phyloP scores from a whole-genome alignment of 2,329 filamentous ascomycete genomes.

The Nannizzia gypsea region DNA sequence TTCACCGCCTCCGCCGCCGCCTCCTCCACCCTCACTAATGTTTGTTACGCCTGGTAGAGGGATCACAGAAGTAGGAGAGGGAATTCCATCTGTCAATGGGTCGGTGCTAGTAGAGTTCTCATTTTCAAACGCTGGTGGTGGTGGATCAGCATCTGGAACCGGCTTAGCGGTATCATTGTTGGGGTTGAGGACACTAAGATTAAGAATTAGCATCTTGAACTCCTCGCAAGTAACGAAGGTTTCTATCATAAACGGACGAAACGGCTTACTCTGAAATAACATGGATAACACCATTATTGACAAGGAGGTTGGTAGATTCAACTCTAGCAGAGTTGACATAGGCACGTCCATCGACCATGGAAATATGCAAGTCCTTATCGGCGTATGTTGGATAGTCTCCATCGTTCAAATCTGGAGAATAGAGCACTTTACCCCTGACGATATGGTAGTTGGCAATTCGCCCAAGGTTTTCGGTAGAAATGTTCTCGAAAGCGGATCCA shows the following conservation, averaged over 20 bases:
- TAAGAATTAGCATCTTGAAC: background rate
- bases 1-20: slow-evolving; percentile 6
- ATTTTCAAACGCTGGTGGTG: slow-evolving; percentile 38
- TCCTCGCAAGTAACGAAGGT: too few species aligned
- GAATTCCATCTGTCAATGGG: slow-evolving; percentile 47
- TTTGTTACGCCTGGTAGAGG: slow-evolving; percentile 20
- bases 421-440: slow-evolving; percentile 44
- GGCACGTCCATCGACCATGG: slow-evolving; percentile 30
- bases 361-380: slow-evolving; percentile 39
- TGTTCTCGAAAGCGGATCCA: slow-evolving; percentile 10
- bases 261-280: slow-evolving; percentile 44
- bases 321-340: slow-evolving; percentile 46
- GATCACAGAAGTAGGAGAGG: slow-evolving; percentile 34
- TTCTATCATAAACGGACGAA: background rate
- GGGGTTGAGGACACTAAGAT: slow-evolving; percentile 45
- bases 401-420: slow-evolving; percentile 37
- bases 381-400: slow-evolving; percentile 29
- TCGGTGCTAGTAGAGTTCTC: slow-evolving; percentile 39
- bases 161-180: slow-evolving; percentile 37
- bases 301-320: slow-evolving; percentile 38
- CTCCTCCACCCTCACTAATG: slow-evolving; percentile 8
- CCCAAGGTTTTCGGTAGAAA: slow-evolving; percentile 34
- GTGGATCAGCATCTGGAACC: slow-evolving; percentile 35
- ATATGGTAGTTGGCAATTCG: slow-evolving; percentile 54
- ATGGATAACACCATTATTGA: slow-evolving; percentile 47